These are phyloP conservation scores for Rosa lucieae DNA, from an alignment of 306 rosid species.

Conservation along the genomic window DNA sequence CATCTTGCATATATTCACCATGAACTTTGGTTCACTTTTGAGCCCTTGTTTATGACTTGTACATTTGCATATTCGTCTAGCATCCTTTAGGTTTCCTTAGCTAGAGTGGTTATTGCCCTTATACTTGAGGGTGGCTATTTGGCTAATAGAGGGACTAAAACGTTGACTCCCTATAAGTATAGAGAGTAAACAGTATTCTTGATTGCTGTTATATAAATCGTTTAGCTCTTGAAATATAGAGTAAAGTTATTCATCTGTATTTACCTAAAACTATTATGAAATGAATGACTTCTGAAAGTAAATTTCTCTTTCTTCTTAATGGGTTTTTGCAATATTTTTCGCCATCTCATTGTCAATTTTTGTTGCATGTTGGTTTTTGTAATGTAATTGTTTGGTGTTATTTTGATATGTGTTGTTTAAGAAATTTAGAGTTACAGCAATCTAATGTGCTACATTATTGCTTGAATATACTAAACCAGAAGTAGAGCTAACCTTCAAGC, in stretches of 20 bases:
- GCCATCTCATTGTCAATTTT: neutral
- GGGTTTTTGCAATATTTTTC: conserved; percentile 43
- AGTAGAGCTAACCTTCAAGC: no score
- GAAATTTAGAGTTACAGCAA: neutral
- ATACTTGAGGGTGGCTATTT: no score
- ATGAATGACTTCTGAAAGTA: neutral
- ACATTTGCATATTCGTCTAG: no score
- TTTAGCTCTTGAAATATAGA: neutral
- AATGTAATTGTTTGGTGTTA: conserved; percentile 11
- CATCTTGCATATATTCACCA: no score
- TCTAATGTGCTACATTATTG: conserved; percentile 2
- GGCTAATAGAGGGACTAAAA: no score
- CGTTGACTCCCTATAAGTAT: no score
- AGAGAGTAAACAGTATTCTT: neutral
- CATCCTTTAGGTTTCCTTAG: no score
- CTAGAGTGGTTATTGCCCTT: no score
- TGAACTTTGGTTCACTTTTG: no score
- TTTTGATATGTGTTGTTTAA: conserved; percentile 2
- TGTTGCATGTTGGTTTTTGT: neutral
- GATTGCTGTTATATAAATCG: conserved; percentile 8
- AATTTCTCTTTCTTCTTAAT: conserved; percentile 32
- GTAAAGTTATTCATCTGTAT: neutral
- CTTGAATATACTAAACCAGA: neutral
- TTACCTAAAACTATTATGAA: neutral
- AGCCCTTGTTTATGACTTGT: no score